These are phyloP conservation scores for Melocanna baccifera DNA, from an alignment of 176 grass and related monocot genomes.

Conservation along the genomic window DNA sequence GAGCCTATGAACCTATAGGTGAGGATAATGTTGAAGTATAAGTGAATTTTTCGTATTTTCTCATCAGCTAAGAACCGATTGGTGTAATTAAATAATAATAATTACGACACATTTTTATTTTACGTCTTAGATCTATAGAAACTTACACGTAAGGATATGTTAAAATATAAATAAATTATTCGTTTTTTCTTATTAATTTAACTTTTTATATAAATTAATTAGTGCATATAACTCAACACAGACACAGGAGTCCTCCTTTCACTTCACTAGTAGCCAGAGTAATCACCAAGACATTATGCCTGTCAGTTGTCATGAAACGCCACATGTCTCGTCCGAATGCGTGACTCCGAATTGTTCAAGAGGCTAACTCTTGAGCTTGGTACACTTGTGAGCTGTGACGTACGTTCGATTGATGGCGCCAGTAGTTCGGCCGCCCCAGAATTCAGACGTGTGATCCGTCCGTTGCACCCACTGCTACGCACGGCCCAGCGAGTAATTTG, in stretches of 20 bases:
- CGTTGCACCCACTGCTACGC: not conserved
- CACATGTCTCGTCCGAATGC: not conserved
- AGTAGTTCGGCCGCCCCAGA: not conserved
- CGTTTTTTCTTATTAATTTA: too few species aligned
- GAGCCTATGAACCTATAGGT: too few species aligned
- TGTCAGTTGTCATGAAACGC: not conserved
- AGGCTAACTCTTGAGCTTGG: not conserved
- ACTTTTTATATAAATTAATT: too few species aligned
- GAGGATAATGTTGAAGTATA: too few species aligned
- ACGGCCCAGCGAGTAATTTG: not conserved
- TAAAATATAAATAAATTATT: too few species aligned
- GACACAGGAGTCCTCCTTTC: too few species aligned
- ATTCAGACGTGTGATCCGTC: not conserved
- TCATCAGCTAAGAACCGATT: too few species aligned
- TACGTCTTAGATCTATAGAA: too few species aligned
- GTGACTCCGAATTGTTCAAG: not conserved
- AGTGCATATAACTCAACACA: too few species aligned
- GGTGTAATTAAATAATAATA: too few species aligned
- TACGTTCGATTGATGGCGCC: not conserved
- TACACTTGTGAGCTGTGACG: not conserved
- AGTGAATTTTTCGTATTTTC: too few species aligned
- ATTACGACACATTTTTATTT: too few species aligned
- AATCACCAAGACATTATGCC: not conserved
- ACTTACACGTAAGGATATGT: accelerated
- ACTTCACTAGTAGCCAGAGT: not conserved